These are phyloP conservation scores for Imleria badia DNA, from an alignment of 768 basidiomycete species.

Conservation along the genomic window DNA sequence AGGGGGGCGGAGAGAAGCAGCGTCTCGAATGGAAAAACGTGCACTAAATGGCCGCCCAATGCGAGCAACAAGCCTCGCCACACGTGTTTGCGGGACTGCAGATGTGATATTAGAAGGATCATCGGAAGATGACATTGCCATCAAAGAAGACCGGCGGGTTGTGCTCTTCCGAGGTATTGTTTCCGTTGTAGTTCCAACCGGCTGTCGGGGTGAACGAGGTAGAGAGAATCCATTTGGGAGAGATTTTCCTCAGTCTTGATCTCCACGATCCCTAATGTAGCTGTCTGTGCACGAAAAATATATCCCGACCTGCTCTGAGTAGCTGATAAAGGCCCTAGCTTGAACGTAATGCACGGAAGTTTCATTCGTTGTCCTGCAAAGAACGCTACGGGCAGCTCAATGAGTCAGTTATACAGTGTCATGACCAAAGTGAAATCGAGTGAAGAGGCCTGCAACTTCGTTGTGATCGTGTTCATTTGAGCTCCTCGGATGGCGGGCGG, in stretches of 20 bases:
- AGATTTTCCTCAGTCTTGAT: neutral
- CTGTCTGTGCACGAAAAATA: neutral
- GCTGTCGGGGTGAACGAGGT: neutral
- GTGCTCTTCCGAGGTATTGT: neutral
- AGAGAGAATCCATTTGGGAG: neutral
- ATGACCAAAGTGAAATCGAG: neutral
- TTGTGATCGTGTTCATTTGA: neutral
- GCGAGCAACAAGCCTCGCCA: neutral
- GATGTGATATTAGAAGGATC: too few species aligned
- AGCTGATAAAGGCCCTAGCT: neutral
- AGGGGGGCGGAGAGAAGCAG: neutral
- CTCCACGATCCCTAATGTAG: neutral
- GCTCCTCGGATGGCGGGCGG: neutral
- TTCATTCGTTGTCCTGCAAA: neutral
- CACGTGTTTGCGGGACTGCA: too few species aligned
- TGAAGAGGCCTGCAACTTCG: neutral
- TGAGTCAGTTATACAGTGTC: neutral
- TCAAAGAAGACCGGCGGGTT: neutral
- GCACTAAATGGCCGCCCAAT: neutral
- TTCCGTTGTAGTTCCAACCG: neutral
- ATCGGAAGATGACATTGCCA: too few species aligned
- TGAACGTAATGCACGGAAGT: constrained; percentile 11
- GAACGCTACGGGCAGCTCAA: neutral
- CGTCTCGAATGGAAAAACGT: neutral
- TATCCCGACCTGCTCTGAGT: neutral